Evolutionary conservation across 495 filamentous ascomycete species (phyloP), one percentile per base, ranked within the genome.

Genomic region (Chaetomium cochliodes): DNA sequence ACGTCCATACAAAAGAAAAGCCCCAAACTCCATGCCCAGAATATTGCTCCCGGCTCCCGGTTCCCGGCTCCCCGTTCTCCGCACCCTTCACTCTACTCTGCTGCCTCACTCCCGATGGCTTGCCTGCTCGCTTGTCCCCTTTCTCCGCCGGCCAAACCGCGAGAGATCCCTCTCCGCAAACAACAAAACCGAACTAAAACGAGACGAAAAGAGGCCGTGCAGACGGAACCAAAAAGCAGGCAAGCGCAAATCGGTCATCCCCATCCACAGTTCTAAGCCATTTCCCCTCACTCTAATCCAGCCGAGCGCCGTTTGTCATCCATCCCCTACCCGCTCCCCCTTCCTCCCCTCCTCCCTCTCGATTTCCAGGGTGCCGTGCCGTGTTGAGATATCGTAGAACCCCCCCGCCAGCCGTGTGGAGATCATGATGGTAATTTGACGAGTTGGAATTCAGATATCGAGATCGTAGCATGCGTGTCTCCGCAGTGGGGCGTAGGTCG

Each of bases 1-100:
- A 25, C 28, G 23, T 56, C 42, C 49, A 63, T 46, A 49, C 51
- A 55, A 63, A 58, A 50, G 28, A 28, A 70, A 60, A 62, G 50
- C 69, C 59, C 69, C 58, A 55, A 71, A 71, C 69, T 71, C 69
- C 69, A 54, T 66, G 64, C 64, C 69, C 66, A 56, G 64, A 50
- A 69, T 69, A 69, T 39, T 57, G 42, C 30, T 33, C 28, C 28
- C 28, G 28, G 28, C 28, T 30, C 28, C 28, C 28, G 28, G 50
- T 37, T 16, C 61, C 23, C 37, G 13, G 15, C 22, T n/a, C 25
- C 42, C 26, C 4, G 50, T 59, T 57, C 50, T 37, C 41, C 16
- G 44, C 52, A 60, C 56, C 47, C 63, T 44, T n/a, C 46, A 20
- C 54, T 58, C 23, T 26, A 12, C 13, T n/a, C 39, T 46, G 20